These are phyloP conservation scores for Vigna unguiculata DNA, from an alignment of 306 rosid species.

Conservation along the genomic window DNA sequence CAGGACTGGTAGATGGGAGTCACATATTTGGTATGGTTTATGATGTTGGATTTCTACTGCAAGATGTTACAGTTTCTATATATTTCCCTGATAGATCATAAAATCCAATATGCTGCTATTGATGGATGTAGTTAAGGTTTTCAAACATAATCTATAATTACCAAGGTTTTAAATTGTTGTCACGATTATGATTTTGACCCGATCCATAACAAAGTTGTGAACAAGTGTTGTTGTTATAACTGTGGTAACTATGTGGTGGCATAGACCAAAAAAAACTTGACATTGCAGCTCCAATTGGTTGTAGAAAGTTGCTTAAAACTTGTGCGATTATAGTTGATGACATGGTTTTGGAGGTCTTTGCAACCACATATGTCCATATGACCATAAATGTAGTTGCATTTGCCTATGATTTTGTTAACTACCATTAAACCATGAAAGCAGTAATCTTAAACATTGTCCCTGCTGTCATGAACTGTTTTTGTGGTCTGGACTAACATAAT, in stretches of 20 bases:
- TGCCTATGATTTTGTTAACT: not conserved
- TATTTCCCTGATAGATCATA: not conserved
- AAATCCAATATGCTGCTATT: not conserved
- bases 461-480: conserved; percentile 13
- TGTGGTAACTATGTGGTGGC: not conserved
- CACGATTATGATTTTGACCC: not conserved
- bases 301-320: not conserved
- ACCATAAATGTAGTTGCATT: not conserved
- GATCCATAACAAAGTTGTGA: not conserved
- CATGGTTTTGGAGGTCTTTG: not conserved
- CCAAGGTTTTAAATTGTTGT: not conserved
- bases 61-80: not conserved
- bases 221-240: not conserved
- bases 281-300: not conserved
- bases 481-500: conserved; percentile 11
- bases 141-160: not conserved
- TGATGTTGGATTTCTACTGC: not conserved
- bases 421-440: not conserved
- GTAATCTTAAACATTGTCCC: not conserved
- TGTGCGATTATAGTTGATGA: not conserved
- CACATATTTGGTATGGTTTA: conserved; percentile 74
- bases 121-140: not conserved
- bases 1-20: conserved; percentile 92
- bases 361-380: not conserved
- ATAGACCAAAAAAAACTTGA: not conserved